A percentile compares a stretch with the other conserved stretches of the same genome.
Conservation (phyloP, 768 basidiomycete species). For the Mycena indigotica region DNA sequence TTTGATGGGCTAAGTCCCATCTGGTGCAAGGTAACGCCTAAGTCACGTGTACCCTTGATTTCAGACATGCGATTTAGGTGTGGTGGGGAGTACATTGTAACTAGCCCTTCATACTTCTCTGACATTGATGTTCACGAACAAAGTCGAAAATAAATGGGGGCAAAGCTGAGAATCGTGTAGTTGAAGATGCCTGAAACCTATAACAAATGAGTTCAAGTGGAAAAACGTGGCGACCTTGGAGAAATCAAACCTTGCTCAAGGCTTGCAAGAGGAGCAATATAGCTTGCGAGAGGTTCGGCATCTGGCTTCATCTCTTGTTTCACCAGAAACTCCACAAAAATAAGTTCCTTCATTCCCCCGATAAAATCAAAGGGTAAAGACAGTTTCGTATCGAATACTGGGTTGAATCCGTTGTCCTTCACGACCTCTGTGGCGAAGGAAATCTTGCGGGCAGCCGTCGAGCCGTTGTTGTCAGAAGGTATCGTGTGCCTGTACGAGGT, state of each 20-base stretch:
- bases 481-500: slow-evolving; percentile 14
- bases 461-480: slow-evolving; percentile 13
- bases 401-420: slow-evolving; percentile 93
- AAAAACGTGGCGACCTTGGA: slow-evolving; percentile 13
- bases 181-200: slow-evolving; percentile 92
- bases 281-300: slow-evolving; percentile 71
- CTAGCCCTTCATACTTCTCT: slow-evolving; percentile 22
- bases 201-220: neutral
- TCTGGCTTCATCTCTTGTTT: slow-evolving; percentile 65
- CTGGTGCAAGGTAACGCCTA: slow-evolving; percentile 11
- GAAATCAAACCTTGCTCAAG: slow-evolving; percentile 63
- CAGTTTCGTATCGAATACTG: slow-evolving; percentile 79
- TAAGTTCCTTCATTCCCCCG: slow-evolving; percentile 77
- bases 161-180: slow-evolving; percentile 87
- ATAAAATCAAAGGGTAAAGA: slow-evolving; percentile 75
- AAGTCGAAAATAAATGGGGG: slow-evolving; percentile 89
- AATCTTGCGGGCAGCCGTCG: slow-evolving; percentile 45
- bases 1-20: slow-evolving; percentile 22
- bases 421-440: slow-evolving; percentile 66
- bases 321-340: slow-evolving; percentile 84
- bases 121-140: slow-evolving; percentile 78
- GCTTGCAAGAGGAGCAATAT: slow-evolving; percentile 74
- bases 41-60: slow-evolving; percentile 4
- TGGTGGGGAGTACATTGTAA: too few relatives aligned
- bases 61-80: neutral